A percentile compares a stretch with the other conserved stretches of the same genome.
These are phyloP conservation scores for Jatropha podagrica DNA, from an alignment of 441 rosid species.

Conservation along the genomic window DNA sequence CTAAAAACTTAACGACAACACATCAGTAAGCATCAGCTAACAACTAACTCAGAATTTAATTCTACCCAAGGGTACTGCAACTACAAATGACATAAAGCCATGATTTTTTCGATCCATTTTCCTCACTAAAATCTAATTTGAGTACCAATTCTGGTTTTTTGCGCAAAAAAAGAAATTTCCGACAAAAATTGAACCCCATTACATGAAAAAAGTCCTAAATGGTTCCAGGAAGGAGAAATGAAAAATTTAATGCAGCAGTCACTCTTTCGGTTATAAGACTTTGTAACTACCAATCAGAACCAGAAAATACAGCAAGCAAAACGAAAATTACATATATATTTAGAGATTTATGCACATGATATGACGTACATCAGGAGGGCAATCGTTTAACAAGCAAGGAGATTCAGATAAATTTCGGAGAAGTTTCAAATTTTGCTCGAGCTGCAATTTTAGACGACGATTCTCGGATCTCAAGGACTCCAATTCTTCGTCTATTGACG, in stretches of 20 bases:
- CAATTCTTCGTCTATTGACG: slow-evolving; percentile 40
- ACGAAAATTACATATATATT: too few species aligned
- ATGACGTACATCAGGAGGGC: slow-evolving; percentile 76
- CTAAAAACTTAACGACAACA: neutral
- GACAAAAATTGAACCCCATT: neutral
- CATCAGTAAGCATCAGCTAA: neutral
- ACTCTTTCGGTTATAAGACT: too few species aligned
- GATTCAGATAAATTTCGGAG: slow-evolving; percentile 74
- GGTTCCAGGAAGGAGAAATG: too few species aligned
- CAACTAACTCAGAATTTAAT: neutral
- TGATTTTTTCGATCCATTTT: neutral
- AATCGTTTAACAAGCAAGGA: slow-evolving; percentile 54
- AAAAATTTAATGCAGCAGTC: too few species aligned
- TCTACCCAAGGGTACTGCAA: neutral
- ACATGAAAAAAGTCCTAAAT: too few species aligned
- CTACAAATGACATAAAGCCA: neutral
- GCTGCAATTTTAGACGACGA: slow-evolving; percentile 52
- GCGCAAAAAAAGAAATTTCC: neutral
- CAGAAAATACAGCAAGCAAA: neutral
- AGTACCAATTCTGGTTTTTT: neutral
- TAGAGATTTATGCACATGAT: neutral
- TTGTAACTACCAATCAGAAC: too few species aligned
- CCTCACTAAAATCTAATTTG: neutral
- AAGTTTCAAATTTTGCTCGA: slow-evolving; percentile 72
- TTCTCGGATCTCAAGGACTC: slow-evolving; percentile 59